Base-by-base conservation (phyloP, 345 rosid species). In the Excoecaria agallocha region DNA sequence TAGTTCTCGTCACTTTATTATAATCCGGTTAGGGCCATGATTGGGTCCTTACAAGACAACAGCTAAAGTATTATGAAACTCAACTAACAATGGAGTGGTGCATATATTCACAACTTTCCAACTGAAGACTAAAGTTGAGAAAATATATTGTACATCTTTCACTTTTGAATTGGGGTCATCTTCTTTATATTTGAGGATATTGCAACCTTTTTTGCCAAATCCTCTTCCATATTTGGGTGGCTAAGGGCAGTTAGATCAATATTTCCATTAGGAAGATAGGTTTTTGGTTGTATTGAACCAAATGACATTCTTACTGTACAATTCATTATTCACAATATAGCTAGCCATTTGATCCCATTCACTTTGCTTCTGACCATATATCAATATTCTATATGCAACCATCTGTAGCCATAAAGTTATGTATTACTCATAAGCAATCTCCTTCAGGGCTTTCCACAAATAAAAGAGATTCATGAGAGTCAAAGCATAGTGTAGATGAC, bases 281-380 rank as follows among this genome's bases (percentile, higher is more conserved):
- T n/a, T n/a, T n/a, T n/a, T n/a, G n/a, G n/a, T n/a, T 96, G 99
- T 78, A 96, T 96, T 76, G n/a, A 96, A 86, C 99, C 99, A 96
- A 69, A 96, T 97, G 84, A 93, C 98, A 76, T 93, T 93, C 86
- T 90, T 93, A 74, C 96, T 90, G 86, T 93, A 96, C 74, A 96
- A 79, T 54, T 93, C 98, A 83, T 93, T 96, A 87, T 96, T 96
- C 81, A 96, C 96, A 75, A 96, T 96, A 98, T 98, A 96, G 83
- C 98, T 91, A 76, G 99, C 99, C 80, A 96, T 62, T 81, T 96
- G 98, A 71, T 96, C 99, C 99, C 99, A 96, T 75, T 96, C 98
- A 52, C 98, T 93, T 89, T 91, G 95, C 86, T 96, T 96, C 85
- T 98, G 84, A 48, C 99, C 99, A 69, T 96, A 93, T 78, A 96